A percentile compares a stretch with the other conserved stretches of the same genome.
Evolutionary conservation across 2,329 filamentous ascomycete genomes (phyloP).

Genomic region (Coniochaeta prunicola): DNA sequence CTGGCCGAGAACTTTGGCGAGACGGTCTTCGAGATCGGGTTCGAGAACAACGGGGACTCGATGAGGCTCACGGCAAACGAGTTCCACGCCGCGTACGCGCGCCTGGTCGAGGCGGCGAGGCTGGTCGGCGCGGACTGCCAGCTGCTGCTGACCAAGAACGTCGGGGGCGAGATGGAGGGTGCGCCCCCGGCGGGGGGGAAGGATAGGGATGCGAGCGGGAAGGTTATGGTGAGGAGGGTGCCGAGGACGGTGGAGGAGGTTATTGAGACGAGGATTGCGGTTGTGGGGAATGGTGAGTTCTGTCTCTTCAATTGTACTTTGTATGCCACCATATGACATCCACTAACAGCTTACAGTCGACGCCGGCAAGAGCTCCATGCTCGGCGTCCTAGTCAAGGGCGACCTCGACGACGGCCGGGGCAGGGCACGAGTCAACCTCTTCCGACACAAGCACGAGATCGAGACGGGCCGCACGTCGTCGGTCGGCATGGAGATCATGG

Average conservation of each 20-base stretch:
- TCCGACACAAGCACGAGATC: conserved; percentile 96
- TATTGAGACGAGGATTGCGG: conserved; percentile 92
- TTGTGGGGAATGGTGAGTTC: conserved; percentile 82
- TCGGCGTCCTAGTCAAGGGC: conserved; percentile 93
- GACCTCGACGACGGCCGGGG: conserved; percentile 91
- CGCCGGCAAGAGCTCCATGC: conserved; percentile 91
- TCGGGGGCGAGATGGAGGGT: conserved; percentile 70
- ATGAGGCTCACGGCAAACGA: conserved; percentile 70
- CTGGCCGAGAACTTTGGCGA: conserved; percentile 83
- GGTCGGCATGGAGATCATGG: conserved; percentile 98
- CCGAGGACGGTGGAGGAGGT: conserved; percentile 74
- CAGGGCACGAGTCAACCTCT: conserved; percentile 88
- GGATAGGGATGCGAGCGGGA: conserved; percentile 69
- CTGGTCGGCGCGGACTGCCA: conserved; percentile 66
- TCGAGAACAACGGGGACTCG: conserved; percentile 81
- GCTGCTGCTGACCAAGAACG: conserved; percentile 82
- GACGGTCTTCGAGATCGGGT: conserved; percentile 82
- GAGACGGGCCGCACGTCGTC: conserved; percentile 93
- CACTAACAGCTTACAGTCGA: conserved; percentile 49
- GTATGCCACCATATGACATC: too few species aligned
- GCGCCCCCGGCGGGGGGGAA: conserved; percentile 49
- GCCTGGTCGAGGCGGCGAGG: conserved; percentile 59
- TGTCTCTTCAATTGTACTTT: not conserved
- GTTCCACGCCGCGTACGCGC: conserved; percentile 65
- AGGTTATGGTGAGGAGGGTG: conserved; percentile 71